Evolutionary conservation across 2,329 filamentous ascomycete genomes (phyloP).

Genomic region (Phaeosphaeria sp.): DNA sequence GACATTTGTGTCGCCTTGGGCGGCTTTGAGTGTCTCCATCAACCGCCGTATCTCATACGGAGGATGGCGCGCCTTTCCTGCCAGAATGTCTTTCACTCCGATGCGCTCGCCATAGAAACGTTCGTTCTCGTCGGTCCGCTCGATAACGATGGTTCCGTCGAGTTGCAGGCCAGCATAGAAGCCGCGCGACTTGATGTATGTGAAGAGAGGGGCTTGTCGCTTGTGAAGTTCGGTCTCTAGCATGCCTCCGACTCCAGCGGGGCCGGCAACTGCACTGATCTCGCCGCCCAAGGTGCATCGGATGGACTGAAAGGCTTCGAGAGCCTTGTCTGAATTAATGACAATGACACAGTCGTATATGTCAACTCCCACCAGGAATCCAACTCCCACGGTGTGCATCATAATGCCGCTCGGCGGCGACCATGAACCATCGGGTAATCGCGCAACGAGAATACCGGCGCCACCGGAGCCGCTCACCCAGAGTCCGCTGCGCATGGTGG

Average conservation of each 20-base stretch:
- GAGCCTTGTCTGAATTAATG: conserved; percentile 83
- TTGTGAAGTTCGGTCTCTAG: conserved; percentile 74
- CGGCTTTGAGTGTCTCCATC: conserved; percentile 84
- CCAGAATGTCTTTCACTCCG: conserved; percentile 67
- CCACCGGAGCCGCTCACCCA: conserved; percentile 93
- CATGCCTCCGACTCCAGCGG: conserved; percentile 76
- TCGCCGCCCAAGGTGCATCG: conserved; percentile 83
- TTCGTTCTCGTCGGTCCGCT: conserved; percentile 87
- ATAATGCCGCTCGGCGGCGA: conserved; percentile 90
- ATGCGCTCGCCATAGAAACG: conserved; percentile 78
- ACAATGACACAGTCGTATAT: conserved; percentile 96
- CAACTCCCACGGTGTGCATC: conserved; percentile 85
- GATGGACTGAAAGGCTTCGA: conserved; percentile 83
- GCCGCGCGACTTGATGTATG: conserved; percentile 87
- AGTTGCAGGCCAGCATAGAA: conserved; percentile 87
- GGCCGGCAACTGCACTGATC: conserved; percentile 77
- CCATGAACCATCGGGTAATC: conserved; percentile 87
- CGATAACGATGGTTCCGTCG: conserved; percentile 85
- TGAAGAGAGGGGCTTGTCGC: conserved; percentile 75
- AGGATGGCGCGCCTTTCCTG: conserved; percentile 64
- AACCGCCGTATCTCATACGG: conserved; percentile 65
- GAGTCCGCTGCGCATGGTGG: conserved; percentile 90
- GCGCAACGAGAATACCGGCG: conserved; percentile 83
- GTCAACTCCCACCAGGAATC: conserved; percentile 89
- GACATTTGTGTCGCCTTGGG: conserved; percentile 80